Evolutionary conservation across 2,329 filamentous ascomycete genomes (phyloP).

Genomic region (Incumbomyces lentus): DNA sequence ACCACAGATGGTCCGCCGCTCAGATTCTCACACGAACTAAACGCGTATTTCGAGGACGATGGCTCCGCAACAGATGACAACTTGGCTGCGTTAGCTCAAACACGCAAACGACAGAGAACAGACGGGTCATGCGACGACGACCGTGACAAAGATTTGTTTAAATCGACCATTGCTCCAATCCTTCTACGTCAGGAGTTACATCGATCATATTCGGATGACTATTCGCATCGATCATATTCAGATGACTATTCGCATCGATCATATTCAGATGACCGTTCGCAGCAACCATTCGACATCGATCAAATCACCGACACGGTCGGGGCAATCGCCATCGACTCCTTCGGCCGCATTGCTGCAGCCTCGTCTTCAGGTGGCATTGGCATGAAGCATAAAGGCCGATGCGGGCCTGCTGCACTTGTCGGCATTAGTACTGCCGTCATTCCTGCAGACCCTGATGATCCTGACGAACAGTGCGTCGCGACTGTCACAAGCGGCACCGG

Average conservation of each 20-base stretch:
- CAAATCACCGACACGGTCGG: constrained; percentile 89
- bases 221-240: not conserved
- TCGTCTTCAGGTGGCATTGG: constrained; percentile 96
- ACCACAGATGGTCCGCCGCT: not conserved
- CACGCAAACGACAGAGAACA: constrained; percentile 3
- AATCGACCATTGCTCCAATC: not conserved
- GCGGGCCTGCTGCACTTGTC: constrained; percentile 86
- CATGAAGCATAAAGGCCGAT: constrained; percentile 89
- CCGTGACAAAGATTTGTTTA: not conserved
- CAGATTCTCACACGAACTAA: not conserved
- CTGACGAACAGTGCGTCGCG: constrained; percentile 60
- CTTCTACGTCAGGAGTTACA: not conserved
- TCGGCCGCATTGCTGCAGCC: constrained; percentile 80
- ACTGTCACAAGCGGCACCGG: constrained; percentile 89
- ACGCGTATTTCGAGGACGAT: constrained; percentile 2
- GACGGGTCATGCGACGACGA: not conserved
- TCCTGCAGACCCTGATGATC: constrained; percentile 62
- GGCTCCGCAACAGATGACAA: not conserved
- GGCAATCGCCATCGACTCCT: constrained; percentile 80
- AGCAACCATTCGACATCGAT: constrained; percentile 32
- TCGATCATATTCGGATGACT: not conserved
- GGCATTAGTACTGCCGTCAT: constrained; percentile 84
- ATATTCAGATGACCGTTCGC: not conserved
- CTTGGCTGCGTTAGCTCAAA: not conserved
- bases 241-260: not conserved